Conservation (phyloP, 169 alveolate species). For the Plasmodium gallinaceum region DNA sequence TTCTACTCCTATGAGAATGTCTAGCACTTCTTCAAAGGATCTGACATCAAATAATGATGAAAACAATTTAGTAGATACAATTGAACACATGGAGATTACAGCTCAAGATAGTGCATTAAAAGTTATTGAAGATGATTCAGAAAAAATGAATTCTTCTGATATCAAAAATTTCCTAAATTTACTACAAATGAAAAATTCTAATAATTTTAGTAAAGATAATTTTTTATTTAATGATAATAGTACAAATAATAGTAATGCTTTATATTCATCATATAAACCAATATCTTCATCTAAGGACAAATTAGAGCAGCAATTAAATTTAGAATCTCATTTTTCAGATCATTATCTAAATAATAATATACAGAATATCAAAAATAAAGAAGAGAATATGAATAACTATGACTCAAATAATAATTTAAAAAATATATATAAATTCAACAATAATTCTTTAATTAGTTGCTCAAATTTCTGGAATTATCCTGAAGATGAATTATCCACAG, state of each 20-base stretch:
- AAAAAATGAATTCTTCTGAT: conserved; percentile 64
- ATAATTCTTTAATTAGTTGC: conserved; percentile 39
- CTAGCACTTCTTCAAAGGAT: conserved; percentile 70
- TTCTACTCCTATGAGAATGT: conserved; percentile 47
- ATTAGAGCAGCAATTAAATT: neutral
- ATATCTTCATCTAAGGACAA: neutral
- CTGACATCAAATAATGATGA: conserved; percentile 22
- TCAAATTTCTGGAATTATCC: conserved; percentile 70
- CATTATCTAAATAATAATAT: neutral
- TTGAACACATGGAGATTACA: conserved; percentile 67
- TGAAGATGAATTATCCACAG: conserved; percentile 48
- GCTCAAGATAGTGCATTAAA: conserved; percentile 72
- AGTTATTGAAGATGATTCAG: conserved; percentile 69
- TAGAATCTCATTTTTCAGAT: neutral
- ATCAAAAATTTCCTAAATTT: conserved; percentile 54
- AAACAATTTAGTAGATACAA: conserved; percentile 37
- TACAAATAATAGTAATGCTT: neutral
- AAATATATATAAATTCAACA: conserved; percentile 42
- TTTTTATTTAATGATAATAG: conserved; percentile 47
- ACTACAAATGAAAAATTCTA: conserved; percentile 33
- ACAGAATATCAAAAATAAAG: neutral
- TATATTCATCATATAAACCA: neutral
- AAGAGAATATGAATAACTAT: conserved; percentile 1
- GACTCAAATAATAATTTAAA: conserved; percentile 20
- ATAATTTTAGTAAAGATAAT: conserved; percentile 25